Conservation (phyloP, 2,329 filamentous ascomycete genomes). For the Scedosporium boydii region DNA sequence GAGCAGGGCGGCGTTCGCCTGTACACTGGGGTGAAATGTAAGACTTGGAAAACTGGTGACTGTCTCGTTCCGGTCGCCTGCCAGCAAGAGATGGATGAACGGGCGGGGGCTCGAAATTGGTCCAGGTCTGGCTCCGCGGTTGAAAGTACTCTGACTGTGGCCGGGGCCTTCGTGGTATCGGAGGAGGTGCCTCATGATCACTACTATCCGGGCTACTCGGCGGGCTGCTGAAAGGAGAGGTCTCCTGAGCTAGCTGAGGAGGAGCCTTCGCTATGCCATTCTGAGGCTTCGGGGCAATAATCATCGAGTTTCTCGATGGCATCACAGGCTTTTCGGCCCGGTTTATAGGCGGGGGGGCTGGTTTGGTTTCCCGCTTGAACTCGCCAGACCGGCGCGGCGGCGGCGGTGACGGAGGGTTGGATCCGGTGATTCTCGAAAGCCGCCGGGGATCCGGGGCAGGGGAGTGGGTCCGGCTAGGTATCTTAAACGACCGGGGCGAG, state of each 20-base stretch:
- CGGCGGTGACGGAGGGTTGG: slow-evolving; percentile 52
- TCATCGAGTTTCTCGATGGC: slow-evolving; percentile 11
- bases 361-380: slow-evolving; percentile 35
- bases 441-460: slow-evolving; percentile 36
- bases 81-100: slow-evolving; percentile 23
- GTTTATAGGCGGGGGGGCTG: slow-evolving; percentile 65
- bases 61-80: background rate
- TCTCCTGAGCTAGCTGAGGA: slow-evolving; percentile 21
- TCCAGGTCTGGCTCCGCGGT: slow-evolving; percentile 13
- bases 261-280: background rate
- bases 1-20: slow-evolving; percentile 33
- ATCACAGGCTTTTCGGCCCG: slow-evolving; percentile 59
- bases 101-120: slow-evolving; percentile 40
- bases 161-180: slow-evolving; percentile 39
- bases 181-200: slow-evolving; percentile 40
- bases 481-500: slow-evolving; percentile 38
- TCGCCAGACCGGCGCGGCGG: slow-evolving; percentile 55
- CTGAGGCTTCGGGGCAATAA: slow-evolving; percentile 16
- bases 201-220: slow-evolving; percentile 61
- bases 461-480: slow-evolving; percentile 46
- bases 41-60: slow-evolving; percentile 16
- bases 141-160: slow-evolving; percentile 23
- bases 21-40: slow-evolving; percentile 29
- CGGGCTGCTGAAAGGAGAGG: slow-evolving; percentile 81
- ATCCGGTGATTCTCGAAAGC: slow-evolving; percentile 37